These are phyloP conservation scores for Penicillium fimorum DNA, from an alignment of 495 filamentous ascomycete species.

Conservation along the genomic window DNA sequence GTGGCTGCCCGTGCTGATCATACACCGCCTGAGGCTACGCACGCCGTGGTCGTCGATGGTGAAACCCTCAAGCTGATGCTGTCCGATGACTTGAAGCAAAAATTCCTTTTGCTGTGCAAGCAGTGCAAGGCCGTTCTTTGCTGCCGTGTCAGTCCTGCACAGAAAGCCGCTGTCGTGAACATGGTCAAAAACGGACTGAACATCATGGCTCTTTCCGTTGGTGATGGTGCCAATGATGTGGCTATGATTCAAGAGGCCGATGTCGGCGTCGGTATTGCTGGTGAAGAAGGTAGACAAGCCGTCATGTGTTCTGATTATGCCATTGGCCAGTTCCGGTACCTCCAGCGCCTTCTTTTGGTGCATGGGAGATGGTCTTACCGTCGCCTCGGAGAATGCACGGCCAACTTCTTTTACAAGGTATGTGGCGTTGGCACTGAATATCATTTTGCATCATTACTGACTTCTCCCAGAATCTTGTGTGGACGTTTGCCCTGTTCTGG, in stretches of 20 bases:
- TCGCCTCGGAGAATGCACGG: constrained; percentile 86
- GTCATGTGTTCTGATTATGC: constrained; percentile 99
- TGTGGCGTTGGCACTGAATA: constrained; percentile 10
- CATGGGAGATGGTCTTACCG: constrained; percentile 97
- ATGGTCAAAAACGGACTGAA: constrained; percentile 94
- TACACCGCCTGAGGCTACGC: constrained; percentile 78
- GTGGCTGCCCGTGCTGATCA: constrained; percentile 75
- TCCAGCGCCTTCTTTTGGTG: constrained; percentile 87
- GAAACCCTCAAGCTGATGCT: constrained; percentile 91
- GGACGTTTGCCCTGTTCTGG: constrained; percentile 98
- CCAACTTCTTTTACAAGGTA: constrained; percentile 99
- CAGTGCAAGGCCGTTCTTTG: constrained; percentile 96
- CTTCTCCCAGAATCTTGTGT: constrained; percentile 76
- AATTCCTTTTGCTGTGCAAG: constrained; percentile 94
- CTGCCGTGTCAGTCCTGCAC: constrained; percentile 93
- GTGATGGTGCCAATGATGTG: constrained; percentile 98
- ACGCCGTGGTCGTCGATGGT: constrained; percentile 96
- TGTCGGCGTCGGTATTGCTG: constrained; percentile 96
- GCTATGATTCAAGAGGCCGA: constrained; percentile 99
- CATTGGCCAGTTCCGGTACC: constrained; percentile 95
- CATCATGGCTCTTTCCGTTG: constrained; percentile 95
- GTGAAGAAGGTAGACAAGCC: constrained; percentile 93
- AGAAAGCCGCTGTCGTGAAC: constrained; percentile 95
- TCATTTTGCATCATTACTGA: constrained; percentile 15
- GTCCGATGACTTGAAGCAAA: constrained; percentile 76